These are phyloP conservation scores for Cutaneotrichosporon dermatis DNA, from an alignment of 1,284 basidiomycete species.

Conservation along the genomic window DNA sequence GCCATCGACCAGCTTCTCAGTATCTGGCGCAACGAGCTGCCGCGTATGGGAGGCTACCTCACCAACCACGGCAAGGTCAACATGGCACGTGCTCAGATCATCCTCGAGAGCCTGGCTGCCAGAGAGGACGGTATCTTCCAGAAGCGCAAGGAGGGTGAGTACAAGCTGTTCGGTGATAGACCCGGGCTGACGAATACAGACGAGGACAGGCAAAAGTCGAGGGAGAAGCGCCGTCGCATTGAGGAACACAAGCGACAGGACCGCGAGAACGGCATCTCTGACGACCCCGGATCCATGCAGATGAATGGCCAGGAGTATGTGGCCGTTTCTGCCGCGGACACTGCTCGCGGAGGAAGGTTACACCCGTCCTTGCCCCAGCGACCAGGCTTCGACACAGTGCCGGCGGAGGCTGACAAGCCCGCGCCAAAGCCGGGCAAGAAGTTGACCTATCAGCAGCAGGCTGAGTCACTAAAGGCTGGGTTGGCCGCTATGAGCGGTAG, in stretches of 20 bases:
- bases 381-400: slow-evolving; percentile 60
- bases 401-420: slow-evolving; percentile 47
- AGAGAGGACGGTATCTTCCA: slow-evolving; percentile 96
- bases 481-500: slow-evolving; percentile 53
- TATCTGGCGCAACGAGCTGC: slow-evolving; percentile 91
- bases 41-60: slow-evolving; percentile 93
- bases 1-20: slow-evolving; percentile 93
- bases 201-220: slow-evolving; percentile 88
- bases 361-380: slow-evolving; percentile 58
- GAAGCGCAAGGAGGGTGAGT: slow-evolving; percentile 66
- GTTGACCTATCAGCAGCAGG: slow-evolving; percentile 25
- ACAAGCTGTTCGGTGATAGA: no score
- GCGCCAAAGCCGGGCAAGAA: slow-evolving; percentile 24
- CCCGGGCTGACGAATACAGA: slow-evolving; percentile 45
- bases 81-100: slow-evolving; percentile 80
- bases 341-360: slow-evolving; percentile 38
- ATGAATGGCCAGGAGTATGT: slow-evolving; percentile 48
- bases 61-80: slow-evolving; percentile 91
- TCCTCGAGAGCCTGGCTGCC: slow-evolving; percentile 86
- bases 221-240: slow-evolving; percentile 78
- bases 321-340: slow-evolving; percentile 33
- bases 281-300: slow-evolving; percentile 40
- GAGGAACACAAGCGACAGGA: slow-evolving; percentile 60
- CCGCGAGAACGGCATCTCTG: slow-evolving; percentile 20
- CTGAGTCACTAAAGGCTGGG: slow-evolving; percentile 54